A percentile compares a stretch with the other conserved stretches of the same genome.
Evolutionary conservation across 1,284 basidiomycete species (phyloP).

Genomic region (Ustilago curta): DNA sequence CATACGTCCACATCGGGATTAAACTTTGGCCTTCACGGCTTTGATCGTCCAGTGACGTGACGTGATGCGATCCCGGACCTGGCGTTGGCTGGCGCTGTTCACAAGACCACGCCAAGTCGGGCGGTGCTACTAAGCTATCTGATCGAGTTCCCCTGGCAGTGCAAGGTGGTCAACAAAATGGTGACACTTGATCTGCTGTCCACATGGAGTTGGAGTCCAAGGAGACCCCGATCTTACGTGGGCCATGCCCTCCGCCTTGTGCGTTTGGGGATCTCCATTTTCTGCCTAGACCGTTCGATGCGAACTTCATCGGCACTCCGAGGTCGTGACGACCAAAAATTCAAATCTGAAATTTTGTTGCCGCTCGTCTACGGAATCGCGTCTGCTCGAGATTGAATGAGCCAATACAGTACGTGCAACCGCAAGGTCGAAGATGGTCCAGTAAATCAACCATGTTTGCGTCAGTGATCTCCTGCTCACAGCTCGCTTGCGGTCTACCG

Average conservation of each 20-base stretch:
- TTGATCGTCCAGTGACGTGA: too few relatives aligned
- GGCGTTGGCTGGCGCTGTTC: neutral
- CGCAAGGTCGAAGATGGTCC: neutral
- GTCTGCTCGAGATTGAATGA: too few relatives aligned
- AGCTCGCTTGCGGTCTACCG: conserved; percentile 1
- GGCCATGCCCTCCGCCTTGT: neutral
- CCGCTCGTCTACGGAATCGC: neutral
- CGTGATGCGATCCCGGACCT: too few relatives aligned
- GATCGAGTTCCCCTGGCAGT: neutral
- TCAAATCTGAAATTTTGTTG: neutral
- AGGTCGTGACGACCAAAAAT: conserved; percentile 6
- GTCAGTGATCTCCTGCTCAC: conserved; percentile 3
- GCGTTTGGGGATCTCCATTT: neutral
- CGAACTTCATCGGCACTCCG: conserved; percentile 24
- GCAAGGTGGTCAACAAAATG: neutral
- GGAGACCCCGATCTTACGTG: neutral
- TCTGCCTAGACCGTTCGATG: conserved; percentile 2
- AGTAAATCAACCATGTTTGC: too few relatives aligned
- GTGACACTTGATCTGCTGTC: too few relatives aligned
- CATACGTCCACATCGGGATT: too few relatives aligned
- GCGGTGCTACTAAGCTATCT: neutral
- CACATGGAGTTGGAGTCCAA: neutral
- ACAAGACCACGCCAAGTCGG: conserved; percentile 8
- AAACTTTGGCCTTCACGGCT: too few relatives aligned
- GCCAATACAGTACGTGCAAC: neutral